A percentile compares a stretch with the other conserved stretches of the same genome.
Conservation (phyloP, 257 asterid genomes). For the Cruciata laevipes region DNA sequence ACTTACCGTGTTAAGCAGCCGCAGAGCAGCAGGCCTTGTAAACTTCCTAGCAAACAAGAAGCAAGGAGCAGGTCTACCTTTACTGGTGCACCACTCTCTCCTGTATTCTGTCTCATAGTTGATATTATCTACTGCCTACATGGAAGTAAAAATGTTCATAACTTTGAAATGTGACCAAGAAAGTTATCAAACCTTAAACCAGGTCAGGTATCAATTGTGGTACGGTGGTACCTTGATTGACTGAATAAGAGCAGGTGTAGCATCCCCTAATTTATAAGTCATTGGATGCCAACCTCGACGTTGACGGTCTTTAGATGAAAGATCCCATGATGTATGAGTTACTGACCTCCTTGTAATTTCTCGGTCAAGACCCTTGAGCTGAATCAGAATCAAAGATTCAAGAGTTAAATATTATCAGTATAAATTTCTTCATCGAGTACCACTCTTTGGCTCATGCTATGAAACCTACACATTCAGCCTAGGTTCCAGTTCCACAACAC, state of each 20-base stretch:
- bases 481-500: neutral
- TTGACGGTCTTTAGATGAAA: constrained; percentile 53
- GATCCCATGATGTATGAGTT: constrained; percentile 92
- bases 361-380: constrained; percentile 71
- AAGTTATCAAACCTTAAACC: neutral
- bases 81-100: constrained; percentile 97
- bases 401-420: neutral
- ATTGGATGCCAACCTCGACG: constrained; percentile 97
- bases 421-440: neutral
- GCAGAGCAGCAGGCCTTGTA: constrained; percentile 81
- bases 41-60: constrained; percentile 93
- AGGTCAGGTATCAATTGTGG: neutral
- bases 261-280: constrained; percentile 84
- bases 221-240: constrained; percentile 85
- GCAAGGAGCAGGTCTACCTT: constrained; percentile 81
- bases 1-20: constrained; percentile 75
- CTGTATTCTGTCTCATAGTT: constrained; percentile 83
- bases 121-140: constrained; percentile 73
- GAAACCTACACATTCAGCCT: neutral
- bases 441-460: neutral
- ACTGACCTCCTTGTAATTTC: constrained; percentile 79
- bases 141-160: neutral
- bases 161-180: neutral
- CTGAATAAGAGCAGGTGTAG: constrained; percentile 59
- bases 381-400: constrained; percentile 17